These are phyloP conservation scores for Euphorbia schlechtendalii DNA, from an alignment of 441 rosid genomes.

Conservation along the genomic window DNA sequence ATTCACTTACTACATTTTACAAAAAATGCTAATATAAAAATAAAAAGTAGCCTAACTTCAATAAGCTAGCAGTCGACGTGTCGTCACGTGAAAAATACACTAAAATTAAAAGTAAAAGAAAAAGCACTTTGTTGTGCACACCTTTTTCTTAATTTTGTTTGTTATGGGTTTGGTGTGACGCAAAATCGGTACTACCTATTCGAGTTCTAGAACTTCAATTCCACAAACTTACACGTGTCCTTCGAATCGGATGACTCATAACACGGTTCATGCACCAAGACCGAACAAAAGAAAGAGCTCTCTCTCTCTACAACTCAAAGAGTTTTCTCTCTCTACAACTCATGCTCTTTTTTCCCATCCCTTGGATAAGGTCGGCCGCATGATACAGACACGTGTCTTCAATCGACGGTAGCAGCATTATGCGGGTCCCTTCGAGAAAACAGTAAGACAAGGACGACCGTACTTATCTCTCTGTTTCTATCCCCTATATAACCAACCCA, in stretches of 20 bases:
- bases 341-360: neutral
- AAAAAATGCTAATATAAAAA: too few species aligned
- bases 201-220: too few species aligned
- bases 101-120: neutral
- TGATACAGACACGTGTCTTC: constrained; percentile 35
- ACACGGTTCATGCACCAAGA: constrained; percentile 41
- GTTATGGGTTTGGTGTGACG: neutral
- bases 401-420: constrained; percentile 19
- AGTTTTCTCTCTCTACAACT: neutral
- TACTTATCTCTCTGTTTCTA: constrained; percentile 38
- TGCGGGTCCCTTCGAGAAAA: constrained; percentile 27
- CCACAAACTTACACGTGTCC: constrained; percentile 30
- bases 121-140: neutral
- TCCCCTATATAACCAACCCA: constrained; percentile 27
- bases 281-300: neutral
- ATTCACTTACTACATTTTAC: too few species aligned
- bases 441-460: constrained; percentile 49
- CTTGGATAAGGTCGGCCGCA: constrained; percentile 38
- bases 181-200: constrained; percentile 5
- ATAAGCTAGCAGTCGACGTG: constrained; percentile 14
- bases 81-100: constrained; percentile 24
- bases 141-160: neutral
- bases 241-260: constrained; percentile 14
- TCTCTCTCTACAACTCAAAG: too few species aligned
- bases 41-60: constrained; percentile 34